Evolutionary conservation across 83 land plant genomes (phyloP), one percentile per base, ranked within the genome.

Genomic region (Isoetes engelmannii): DNA sequence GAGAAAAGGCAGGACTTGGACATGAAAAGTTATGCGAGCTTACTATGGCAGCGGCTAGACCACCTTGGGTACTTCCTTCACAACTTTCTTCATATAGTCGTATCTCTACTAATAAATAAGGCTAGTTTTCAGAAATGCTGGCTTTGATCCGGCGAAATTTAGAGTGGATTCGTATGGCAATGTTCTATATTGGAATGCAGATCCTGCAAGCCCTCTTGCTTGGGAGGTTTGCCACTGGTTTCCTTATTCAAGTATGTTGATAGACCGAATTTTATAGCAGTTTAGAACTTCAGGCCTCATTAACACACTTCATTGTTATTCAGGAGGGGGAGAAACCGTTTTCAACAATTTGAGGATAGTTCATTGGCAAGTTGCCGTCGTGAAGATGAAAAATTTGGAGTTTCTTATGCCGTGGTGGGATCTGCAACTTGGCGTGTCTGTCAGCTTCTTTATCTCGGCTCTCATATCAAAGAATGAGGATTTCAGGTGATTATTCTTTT

Each of bases 161-260:
- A 85, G 99, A 18, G 85, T 95, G 9, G 99, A 95, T 63, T 72
- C 83, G 4, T 95, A 90, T 81, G 99, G 99, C 15, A 95, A 95
- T 73, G 97, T 95, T 58, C 80, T 95, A 0, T 91, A 88, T 65
- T 85, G 84, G 69, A 82, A 91, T 75, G 99, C 99, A 3, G 99
- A 95, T 72, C 73, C 87, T 9, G 86, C 89, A 61, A 88, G 97
- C n/a, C 99, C 97, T 13, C 93, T 95, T 41, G 88, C 91, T 48
- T 95, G 99, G 99, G 93, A 86, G 10, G 83, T 95, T 41, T 89
- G 88, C 70, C 99, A 95, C 73, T 95, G 99, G 99, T 95, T 91
- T 70, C 97, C 99, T 57, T 79, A 84, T 57, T 83, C 97, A 72
- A 87, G 99, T 95, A 83, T 74, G 73, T 57, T n/a, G 42, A 9